Conservation (phyloP, 108 stramenopile species). For the Nitzschia putrida region DNA sequence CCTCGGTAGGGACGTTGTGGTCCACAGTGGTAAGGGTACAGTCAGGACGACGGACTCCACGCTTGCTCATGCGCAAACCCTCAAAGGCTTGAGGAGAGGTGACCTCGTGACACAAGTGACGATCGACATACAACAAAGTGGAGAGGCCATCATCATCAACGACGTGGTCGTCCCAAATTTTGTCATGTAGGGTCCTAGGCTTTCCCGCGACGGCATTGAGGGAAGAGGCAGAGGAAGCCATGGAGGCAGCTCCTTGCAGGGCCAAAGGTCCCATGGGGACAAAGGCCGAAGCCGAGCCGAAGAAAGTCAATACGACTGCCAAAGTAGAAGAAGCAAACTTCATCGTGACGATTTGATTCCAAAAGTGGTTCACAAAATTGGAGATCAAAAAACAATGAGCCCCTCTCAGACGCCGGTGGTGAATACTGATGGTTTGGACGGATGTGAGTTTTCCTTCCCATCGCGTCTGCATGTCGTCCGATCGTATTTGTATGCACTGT, state of each 20-base stretch:
- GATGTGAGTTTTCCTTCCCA: no score
- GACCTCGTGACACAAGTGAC: conserved; percentile 91
- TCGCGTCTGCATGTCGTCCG: no score
- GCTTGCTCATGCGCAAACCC: conserved; percentile 80
- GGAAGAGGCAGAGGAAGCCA: neutral
- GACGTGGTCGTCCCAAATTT: conserved; percentile 90
- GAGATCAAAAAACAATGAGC: no score
- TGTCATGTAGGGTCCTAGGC: conserved; percentile 85
- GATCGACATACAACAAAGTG: conserved; percentile 91
- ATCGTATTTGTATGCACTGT: no score
- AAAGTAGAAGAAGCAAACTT: conserved; percentile 4
- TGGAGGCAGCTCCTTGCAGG: neutral
- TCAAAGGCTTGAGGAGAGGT: conserved; percentile 96
- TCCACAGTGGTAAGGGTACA: conserved; percentile 93
- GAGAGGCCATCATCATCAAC: conserved; percentile 82
- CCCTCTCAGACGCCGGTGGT: no score
- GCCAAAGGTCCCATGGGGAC: conserved; percentile 8
- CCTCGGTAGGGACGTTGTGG: conserved; percentile 93
- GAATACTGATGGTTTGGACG: no score
- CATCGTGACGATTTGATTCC: neutral
- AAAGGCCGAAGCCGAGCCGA: conserved; percentile 12
- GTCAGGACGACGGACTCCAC: conserved; percentile 89
- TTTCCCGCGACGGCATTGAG: conserved; percentile 10
- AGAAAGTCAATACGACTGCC: neutral
- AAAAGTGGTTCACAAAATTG: no score